Conservation (phyloP, 768 basidiomycete genomes). For the Amanita muscaria region DNA sequence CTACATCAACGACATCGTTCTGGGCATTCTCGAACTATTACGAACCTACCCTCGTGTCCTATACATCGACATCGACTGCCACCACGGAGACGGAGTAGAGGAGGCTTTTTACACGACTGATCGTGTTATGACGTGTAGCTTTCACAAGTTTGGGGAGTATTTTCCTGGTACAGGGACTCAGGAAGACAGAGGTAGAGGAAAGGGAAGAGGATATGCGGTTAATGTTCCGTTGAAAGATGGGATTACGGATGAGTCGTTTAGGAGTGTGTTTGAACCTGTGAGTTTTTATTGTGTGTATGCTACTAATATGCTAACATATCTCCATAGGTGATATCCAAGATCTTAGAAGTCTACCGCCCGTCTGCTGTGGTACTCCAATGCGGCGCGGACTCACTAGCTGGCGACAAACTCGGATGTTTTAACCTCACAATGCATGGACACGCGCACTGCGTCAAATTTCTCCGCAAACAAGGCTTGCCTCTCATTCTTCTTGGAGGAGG, state of each 20-base stretch:
- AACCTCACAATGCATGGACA: slow-evolving; percentile 96
- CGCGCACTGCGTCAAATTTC: slow-evolving; percentile 81
- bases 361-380: slow-evolving; percentile 89
- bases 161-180: slow-evolving; percentile 86
- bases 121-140: slow-evolving; percentile 93
- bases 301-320: slow-evolving; percentile 4
- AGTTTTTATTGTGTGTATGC: slow-evolving; percentile 20
- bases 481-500: slow-evolving; percentile 91
- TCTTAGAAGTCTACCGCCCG: slow-evolving; percentile 83
- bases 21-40: slow-evolving; percentile 89
- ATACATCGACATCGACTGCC: slow-evolving; percentile 97
- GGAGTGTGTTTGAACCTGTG: slow-evolving; percentile 88
- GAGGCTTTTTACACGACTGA: slow-evolving; percentile 98
- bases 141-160: slow-evolving; percentile 96
- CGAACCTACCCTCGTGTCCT: slow-evolving; percentile 79
- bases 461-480: slow-evolving; percentile 76
- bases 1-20: slow-evolving; percentile 97
- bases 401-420: slow-evolving; percentile 94
- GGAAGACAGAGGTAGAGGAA: slow-evolving; percentile 75
- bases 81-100: slow-evolving; percentile 98
- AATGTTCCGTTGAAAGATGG: slow-evolving; percentile 95
- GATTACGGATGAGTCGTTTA: slow-evolving; percentile 82
- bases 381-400: slow-evolving; percentile 90
- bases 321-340: slow-evolving; percentile 65
- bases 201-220: slow-evolving; percentile 80